phyloP scores from a whole-genome alignment of 768 basidiomycete genomes.

The Podaxis mareebaensis region DNA sequence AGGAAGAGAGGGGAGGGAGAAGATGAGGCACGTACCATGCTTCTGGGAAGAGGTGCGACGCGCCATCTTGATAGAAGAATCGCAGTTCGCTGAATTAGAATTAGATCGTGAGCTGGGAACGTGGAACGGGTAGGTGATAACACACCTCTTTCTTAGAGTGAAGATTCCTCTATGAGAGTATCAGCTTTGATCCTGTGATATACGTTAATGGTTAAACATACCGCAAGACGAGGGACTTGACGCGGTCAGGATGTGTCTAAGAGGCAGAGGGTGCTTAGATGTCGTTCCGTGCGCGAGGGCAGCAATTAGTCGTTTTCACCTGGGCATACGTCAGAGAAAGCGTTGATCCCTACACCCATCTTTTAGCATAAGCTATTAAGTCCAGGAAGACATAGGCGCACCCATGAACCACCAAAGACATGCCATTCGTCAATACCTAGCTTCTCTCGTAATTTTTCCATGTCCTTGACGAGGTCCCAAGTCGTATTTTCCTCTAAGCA shows the following conservation, averaged over 20 bases:
- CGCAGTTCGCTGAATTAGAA: slow-evolving; percentile 59
- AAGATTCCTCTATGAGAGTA: slow-evolving; percentile 72
- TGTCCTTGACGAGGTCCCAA: slow-evolving; percentile 90
- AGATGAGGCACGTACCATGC: slow-evolving; percentile 58
- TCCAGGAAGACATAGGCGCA: slow-evolving; percentile 28
- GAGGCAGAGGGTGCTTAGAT: neutral
- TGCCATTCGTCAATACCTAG: slow-evolving; percentile 86
- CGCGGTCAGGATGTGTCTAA: slow-evolving; percentile 78
- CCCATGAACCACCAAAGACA: slow-evolving; percentile 95
- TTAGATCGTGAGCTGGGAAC: neutral
- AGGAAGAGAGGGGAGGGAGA: neutral
- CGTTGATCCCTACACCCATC: slow-evolving; percentile 70
- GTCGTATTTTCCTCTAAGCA: slow-evolving; percentile 87
- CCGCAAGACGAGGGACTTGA: slow-evolving; percentile 79
- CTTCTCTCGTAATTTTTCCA: slow-evolving; percentile 78
- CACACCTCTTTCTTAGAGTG: slow-evolving; percentile 74
- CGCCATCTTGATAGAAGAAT: slow-evolving; percentile 92
- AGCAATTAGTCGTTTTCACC: slow-evolving; percentile 33
- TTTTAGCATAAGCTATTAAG: neutral
- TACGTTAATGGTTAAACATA: slow-evolving; percentile 28
- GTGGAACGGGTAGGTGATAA: neutral
- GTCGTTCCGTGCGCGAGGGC: neutral
- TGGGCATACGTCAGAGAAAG: slow-evolving; percentile 86
- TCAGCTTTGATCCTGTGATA: neutral
- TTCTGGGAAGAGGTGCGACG: slow-evolving; percentile 82